These are phyloP conservation scores for Volvox carteri DNA, from an alignment of 163 green algal species.

Conservation along the genomic window DNA sequence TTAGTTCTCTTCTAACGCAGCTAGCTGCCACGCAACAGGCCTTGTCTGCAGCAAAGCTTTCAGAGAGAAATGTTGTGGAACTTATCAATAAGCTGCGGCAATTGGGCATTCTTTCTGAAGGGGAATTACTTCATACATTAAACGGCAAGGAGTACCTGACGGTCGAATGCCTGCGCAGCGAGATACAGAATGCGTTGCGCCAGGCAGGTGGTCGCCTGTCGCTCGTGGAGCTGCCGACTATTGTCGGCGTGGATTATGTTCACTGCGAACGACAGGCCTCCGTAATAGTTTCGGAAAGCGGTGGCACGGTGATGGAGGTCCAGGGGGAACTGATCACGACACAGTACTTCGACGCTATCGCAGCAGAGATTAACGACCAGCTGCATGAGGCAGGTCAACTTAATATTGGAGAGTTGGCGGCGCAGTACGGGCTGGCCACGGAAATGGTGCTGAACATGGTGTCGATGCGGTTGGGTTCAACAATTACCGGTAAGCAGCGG, in stretches of 20 bases:
- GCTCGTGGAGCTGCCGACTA: conserved; percentile 84
- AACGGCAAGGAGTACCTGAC: conserved; percentile 95
- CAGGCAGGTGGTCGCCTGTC: conserved; percentile 70
- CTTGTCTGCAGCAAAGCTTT: conserved; percentile 79
- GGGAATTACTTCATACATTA: conserved; percentile 90
- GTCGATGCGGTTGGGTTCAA: conserved; percentile 70
- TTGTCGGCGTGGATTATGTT: conserved; percentile 91
- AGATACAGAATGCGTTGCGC: conserved; percentile 64
- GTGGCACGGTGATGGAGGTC: conserved; percentile 71
- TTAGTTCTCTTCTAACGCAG: conserved; percentile 58
- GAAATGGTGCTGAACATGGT: conserved; percentile 77
- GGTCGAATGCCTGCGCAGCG: conserved; percentile 65
- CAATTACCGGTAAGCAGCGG: conserved; percentile 73
- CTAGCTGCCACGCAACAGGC: conserved; percentile 66
- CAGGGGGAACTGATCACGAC: conserved; percentile 91
- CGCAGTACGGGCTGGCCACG: conserved; percentile 75
- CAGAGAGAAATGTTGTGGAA: conserved; percentile 95
- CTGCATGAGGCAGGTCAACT: conserved; percentile 86
- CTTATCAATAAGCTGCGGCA: conserved; percentile 92
- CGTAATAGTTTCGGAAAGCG: conserved; percentile 69
- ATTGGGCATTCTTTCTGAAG: conserved; percentile 68
- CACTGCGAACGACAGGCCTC: conserved; percentile 82
- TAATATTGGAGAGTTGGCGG: conserved; percentile 84
- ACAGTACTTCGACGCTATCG: conserved; percentile 88
- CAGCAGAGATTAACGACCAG: conserved; percentile 86